Evolutionary conservation across 495 filamentous ascomycete species (phyloP).

Genomic region (Bryoglossum gracile): DNA sequence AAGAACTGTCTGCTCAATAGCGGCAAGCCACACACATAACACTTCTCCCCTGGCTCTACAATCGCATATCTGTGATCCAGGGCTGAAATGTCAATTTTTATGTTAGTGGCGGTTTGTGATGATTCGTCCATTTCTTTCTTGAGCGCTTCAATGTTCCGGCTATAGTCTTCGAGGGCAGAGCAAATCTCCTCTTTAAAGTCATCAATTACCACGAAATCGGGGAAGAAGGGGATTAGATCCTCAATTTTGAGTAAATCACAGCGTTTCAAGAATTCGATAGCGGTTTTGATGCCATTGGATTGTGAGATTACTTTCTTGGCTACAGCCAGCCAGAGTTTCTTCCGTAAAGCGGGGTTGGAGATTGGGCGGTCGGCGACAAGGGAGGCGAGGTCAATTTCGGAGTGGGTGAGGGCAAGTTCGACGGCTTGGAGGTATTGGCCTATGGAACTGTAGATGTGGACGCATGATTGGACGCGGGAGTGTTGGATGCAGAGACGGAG

Average conservation of each 20-base stretch:
- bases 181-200: conserved; percentile 99
- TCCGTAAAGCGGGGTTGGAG: conserved; percentile 70
- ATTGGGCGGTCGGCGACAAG: conserved; percentile 83
- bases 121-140: conserved; percentile 94
- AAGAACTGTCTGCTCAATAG: conserved; percentile 88
- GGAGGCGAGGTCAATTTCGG: conserved; percentile 82
- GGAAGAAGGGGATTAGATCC: conserved; percentile 96
- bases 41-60: conserved; percentile 92
- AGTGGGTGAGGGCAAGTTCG: conserved; percentile 78
- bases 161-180: conserved; percentile 84
- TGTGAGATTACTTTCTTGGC: conserved; percentile 87
- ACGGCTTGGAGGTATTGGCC: conserved; percentile 88
- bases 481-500: conserved; percentile 92
- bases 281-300: conserved; percentile 81
- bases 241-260: conserved; percentile 92
- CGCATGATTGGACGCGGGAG: conserved; percentile 82
- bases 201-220: conserved; percentile 97
- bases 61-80: conserved; percentile 89
- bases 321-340: conserved; percentile 90
- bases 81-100: conserved; percentile 74
- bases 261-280: conserved; percentile 86
- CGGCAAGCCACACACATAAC: conserved; percentile 79
- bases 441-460: conserved; percentile 95
- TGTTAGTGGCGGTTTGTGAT: conserved; percentile 77
- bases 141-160: conserved; percentile 78